phyloP scores from a whole-genome alignment of 345 rosid species.

The Jatropha curcas region DNA sequence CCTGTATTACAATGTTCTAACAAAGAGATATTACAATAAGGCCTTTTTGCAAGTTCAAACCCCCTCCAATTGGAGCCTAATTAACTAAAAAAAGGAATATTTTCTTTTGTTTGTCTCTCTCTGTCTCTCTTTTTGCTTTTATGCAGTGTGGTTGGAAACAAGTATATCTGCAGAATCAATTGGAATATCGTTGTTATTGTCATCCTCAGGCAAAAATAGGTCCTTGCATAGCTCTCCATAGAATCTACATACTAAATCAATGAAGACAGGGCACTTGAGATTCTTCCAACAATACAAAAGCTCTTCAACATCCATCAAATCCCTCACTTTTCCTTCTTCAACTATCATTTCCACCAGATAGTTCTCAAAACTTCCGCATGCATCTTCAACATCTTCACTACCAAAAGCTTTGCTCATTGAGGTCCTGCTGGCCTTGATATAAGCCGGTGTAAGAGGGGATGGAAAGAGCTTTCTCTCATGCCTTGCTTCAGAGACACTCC shows the following conservation, averaged over 20 bases:
- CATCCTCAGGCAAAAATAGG: slow-evolving; percentile 38
- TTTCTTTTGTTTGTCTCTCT: too few relatives aligned
- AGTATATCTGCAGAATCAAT: neutral
- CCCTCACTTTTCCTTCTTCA: slow-evolving; percentile 76
- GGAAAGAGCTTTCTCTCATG: slow-evolving; percentile 36
- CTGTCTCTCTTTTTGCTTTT: too few relatives aligned
- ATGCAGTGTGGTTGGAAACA: neutral
- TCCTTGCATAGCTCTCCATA: slow-evolving; percentile 84
- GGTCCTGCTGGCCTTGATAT: slow-evolving; percentile 19
- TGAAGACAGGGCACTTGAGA: slow-evolving; percentile 72
- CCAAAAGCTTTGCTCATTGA: slow-evolving; percentile 23
- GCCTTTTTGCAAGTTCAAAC: too few relatives aligned
- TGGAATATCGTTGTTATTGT: neutral
- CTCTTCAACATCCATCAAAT: slow-evolving; percentile 80
- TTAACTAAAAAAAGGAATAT: too few relatives aligned
- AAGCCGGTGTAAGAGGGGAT: slow-evolving; percentile 58
- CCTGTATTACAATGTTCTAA: neutral
- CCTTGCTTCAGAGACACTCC: slow-evolving; percentile 30
- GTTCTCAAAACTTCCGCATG: slow-evolving; percentile 82
- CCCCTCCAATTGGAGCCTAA: too few relatives aligned
- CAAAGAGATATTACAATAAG: neutral
- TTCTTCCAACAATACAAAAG: slow-evolving; percentile 84
- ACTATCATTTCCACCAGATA: slow-evolving; percentile 78
- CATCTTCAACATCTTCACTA: slow-evolving; percentile 56
- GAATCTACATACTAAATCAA: slow-evolving; percentile 69